Evolutionary conservation across 129 eudicot species (phyloP).

Genomic region (Arctium minus): DNA sequence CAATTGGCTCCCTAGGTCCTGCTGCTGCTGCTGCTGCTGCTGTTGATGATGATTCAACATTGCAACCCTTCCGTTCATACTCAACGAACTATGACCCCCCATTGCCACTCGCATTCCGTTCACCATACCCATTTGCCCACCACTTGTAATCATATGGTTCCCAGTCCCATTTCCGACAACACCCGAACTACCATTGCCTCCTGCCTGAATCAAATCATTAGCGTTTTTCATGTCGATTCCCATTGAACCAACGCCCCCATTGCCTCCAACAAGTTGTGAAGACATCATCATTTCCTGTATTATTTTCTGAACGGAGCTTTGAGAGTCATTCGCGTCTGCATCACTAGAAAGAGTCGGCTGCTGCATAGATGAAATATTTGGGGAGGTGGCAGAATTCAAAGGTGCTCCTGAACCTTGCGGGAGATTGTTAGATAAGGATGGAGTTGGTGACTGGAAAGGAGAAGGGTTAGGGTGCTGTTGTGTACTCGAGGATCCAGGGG

Average conservation of each 20-base stretch:
- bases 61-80: conserved; percentile 80
- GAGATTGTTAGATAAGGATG: conserved; percentile 61
- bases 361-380: conserved; percentile 54
- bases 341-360: conserved; percentile 62
- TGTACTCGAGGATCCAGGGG: conserved; percentile 63
- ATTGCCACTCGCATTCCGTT: conserved; percentile 72
- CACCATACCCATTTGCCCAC: conserved; percentile 54
- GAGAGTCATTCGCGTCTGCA: conserved; percentile 70
- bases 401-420: conserved; percentile 54
- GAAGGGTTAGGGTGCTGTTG: conserved; percentile 50
- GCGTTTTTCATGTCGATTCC: conserved; percentile 58
- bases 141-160: conserved; percentile 23
- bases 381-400: conserved; percentile 57
- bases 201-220: conserved; percentile 51
- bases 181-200: conserved; percentile 35
- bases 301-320: conserved; percentile 95
- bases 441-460: conserved; percentile 77
- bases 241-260: conserved; percentile 45
- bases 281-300: conserved; percentile 95
- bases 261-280: conserved; percentile 62
- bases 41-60: conserved; percentile 53
- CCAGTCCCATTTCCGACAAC: conserved; percentile 45
- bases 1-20: conserved; percentile 67
- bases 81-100: conserved; percentile 52
- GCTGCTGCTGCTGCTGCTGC: conserved; percentile 37